Percentiles rank a stretch among this genome's conserved stretches.
Conservation (phyloP, 371 early-diverging fungal species). For the Mucor racemosus region DNA sequence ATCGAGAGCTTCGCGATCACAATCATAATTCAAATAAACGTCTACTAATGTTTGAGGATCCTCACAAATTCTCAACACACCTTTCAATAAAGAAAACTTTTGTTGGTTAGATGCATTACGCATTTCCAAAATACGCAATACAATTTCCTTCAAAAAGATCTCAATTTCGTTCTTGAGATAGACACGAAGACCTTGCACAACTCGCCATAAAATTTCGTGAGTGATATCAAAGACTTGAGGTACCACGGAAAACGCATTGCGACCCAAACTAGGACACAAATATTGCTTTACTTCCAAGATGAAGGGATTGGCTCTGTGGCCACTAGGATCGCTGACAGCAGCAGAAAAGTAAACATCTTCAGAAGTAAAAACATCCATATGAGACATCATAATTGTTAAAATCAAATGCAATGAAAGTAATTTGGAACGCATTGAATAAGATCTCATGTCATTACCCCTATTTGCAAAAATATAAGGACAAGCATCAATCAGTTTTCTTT, state of each 20-base stretch:
- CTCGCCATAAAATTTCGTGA: conserved; percentile 80
- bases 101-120: conserved; percentile 60
- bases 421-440: conserved; percentile 68
- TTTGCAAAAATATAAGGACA: too few relatives aligned
- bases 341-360: conserved; percentile 44
- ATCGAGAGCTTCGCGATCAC: conserved; percentile 63
- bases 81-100: conserved; percentile 53
- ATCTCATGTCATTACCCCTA: conserved; percentile 57
- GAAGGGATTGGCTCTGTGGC: conserved; percentile 56
- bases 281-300: conserved; percentile 85
- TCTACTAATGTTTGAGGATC: conserved; percentile 93
- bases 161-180: conserved; percentile 81
- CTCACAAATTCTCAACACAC: conserved; percentile 57
- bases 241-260: conserved; percentile 80
- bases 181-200: conserved; percentile 69
- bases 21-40: conserved; percentile 96
- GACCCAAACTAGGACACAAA: conserved; percentile 76
- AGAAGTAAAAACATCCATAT: conserved; percentile 62
- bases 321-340: conserved; percentile 28
- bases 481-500: too few relatives aligned
- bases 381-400: conserved; percentile 59
- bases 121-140: conserved; percentile 74
- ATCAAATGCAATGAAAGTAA: conserved; percentile 67
- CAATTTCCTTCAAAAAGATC: conserved; percentile 75
- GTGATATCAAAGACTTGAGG: conserved; percentile 85